A percentile compares a stretch with the other conserved stretches of the same genome.
Evolutionary conservation across 441 rosid genomes (phyloP).

Genomic region (Erodium texanum): DNA sequence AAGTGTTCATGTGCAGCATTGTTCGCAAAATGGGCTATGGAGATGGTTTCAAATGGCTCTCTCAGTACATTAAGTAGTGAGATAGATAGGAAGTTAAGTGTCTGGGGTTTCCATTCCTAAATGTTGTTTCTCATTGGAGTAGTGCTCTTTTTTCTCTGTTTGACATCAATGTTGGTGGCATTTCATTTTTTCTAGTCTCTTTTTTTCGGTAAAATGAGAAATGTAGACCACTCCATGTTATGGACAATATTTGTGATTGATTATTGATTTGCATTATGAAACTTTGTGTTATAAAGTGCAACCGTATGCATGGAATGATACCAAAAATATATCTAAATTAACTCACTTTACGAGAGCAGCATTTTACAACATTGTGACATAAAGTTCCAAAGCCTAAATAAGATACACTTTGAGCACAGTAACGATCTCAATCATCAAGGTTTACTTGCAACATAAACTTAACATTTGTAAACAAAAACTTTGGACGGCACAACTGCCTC

Average conservation of each 20-base stretch:
- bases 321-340: no score
- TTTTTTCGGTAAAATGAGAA: constrained; percentile 11
- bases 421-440: background rate
- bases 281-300: background rate
- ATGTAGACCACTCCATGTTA: background rate
- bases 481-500: no score
- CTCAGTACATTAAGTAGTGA: constrained; percentile 43
- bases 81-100: constrained; percentile 11
- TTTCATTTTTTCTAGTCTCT: constrained; percentile 8
- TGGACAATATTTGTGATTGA: constrained; percentile 7
- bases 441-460: no score
- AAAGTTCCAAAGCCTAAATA: background rate
- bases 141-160: constrained; percentile 6
- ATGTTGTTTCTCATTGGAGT: constrained; percentile 16
- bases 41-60: constrained; percentile 68
- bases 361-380: no score
- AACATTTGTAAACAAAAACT: no score
- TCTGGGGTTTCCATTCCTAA: background rate
- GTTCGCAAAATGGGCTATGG: constrained; percentile 70
- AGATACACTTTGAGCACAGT: background rate
- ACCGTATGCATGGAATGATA: no score
- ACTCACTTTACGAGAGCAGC: no score
- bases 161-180: constrained; percentile 14
- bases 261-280: background rate
- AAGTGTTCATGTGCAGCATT: constrained; percentile 71